Percentiles rank a stretch among this genome's conserved stretches.
These are phyloP conservation scores for Diplodia sapinea DNA, from an alignment of 2,329 filamentous ascomycete genomes.

Conservation along the genomic window DNA sequence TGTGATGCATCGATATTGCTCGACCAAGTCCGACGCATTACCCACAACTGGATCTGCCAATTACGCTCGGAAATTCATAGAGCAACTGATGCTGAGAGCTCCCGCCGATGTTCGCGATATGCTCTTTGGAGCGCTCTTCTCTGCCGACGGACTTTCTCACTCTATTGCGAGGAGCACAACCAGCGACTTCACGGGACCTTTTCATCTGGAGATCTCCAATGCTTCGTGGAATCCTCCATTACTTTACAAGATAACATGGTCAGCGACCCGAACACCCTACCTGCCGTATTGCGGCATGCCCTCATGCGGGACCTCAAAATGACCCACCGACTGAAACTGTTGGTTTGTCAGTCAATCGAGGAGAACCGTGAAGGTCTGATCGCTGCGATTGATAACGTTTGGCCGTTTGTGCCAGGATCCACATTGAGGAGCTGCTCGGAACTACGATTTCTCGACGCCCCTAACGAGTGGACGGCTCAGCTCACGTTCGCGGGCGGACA, in stretches of 20 bases:
- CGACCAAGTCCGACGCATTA: conserved; percentile 50
- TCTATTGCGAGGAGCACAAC: conserved; percentile 14
- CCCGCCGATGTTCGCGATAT: conserved; percentile 52
- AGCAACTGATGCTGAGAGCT: conserved; percentile 46
- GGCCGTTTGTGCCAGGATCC: conserved; percentile 47
- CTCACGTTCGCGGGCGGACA: not conserved
- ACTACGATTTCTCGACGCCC: conserved; percentile 36
- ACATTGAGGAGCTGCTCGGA: conserved; percentile 32
- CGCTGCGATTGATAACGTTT: conserved; percentile 49
- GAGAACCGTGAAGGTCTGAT: conserved; percentile 40
- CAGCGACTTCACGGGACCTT: not conserved
- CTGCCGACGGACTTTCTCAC: conserved; percentile 57
- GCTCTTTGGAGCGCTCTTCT: conserved; percentile 63
- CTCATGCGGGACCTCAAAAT: conserved; percentile 58
- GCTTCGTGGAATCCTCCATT: conserved; percentile 51
- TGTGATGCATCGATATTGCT: conserved; percentile 46
- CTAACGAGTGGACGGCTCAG: not conserved
- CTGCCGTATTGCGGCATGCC: conserved; percentile 45
- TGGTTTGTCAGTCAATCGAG: conserved; percentile 48
- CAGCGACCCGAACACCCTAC: conserved; percentile 46
- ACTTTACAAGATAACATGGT: conserved; percentile 57
- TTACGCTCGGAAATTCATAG: conserved; percentile 55
- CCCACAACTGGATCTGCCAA: conserved; percentile 56
- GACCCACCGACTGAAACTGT: conserved; percentile 44
- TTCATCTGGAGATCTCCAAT: conserved; percentile 31